Evolutionary conservation across 768 basidiomycete genomes (phyloP), one percentile per base, ranked within the genome.

Genomic region (Kwoniella botswanensis): DNA sequence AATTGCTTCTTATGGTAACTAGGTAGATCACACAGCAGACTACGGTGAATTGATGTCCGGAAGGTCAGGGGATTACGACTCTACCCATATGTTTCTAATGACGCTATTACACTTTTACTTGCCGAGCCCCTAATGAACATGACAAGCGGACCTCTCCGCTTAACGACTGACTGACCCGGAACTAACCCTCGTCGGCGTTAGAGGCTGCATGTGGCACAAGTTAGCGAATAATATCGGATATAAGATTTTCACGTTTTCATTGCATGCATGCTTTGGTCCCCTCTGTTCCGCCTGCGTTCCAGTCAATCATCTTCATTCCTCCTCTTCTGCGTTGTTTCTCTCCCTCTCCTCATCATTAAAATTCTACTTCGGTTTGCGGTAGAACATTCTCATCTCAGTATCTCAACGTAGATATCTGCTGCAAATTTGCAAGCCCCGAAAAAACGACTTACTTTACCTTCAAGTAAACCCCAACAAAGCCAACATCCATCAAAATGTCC

Each of bases 361-460:
- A 64, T 69, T 70, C 65, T 68, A 66, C 73, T 71, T 61, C 65
- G 68, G 73, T 62, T 77, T 74, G 73, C 76, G 70, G 73, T 63
- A 71, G 67, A 59, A 68, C 58, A 68, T 59, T 68, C 18, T 60
- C 59, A 44, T 63, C 61, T 64, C 43, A 22, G 22, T 24, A 35
- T 67, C 18, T 35, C 59, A 9, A 43, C 71, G 58, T 74, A 71
- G 57, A 78, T 74, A 72, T 66, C 67, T 73, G 73, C 62, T 75
- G 64, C 79, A 74, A 75, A 74, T 80, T 75, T 54, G 79, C 79
- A 80, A 80, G 77, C 77, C 76, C 77, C 76, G 62, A 69, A 54
- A 68, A 42, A 41, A 44, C 24, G 22, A 62, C 50, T 60, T 44
- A 26, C 43, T 18, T 53, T 12, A 62, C 35, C 53, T 43, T 46